Evolutionary conservation across 2,329 filamentous ascomycete genomes (phyloP).

Genomic region (Exophiala bonariae): DNA sequence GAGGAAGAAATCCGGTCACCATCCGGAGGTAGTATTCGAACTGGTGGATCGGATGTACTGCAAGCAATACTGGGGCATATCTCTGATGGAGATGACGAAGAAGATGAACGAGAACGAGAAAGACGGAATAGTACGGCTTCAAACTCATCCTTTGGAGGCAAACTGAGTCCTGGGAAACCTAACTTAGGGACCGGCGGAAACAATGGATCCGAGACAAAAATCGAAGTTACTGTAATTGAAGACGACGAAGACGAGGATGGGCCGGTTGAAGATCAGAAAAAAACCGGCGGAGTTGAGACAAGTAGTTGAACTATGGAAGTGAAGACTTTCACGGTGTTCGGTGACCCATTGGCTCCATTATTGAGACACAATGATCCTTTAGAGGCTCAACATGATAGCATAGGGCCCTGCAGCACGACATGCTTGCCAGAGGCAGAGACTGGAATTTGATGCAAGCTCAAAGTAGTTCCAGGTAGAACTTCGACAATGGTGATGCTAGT

Average conservation of each 20-base stretch:
- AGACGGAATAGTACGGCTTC: not conserved
- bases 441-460: too few species aligned
- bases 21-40: constrained; percentile 26
- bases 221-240: constrained; percentile 1
- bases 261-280: not conserved
- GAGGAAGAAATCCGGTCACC: constrained; percentile 20
- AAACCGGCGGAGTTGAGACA: constrained; percentile 1
- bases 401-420: too few species aligned
- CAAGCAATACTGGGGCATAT: constrained; percentile 26
- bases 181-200: not conserved
- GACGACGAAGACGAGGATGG: constrained; percentile 3
- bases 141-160: not conserved
- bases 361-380: too few species aligned
- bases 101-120: not conserved
- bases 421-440: too few species aligned
- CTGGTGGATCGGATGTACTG: constrained; percentile 23
- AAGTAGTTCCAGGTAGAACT: too few species aligned
- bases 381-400: too few species aligned
- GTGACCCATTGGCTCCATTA: too few species aligned
- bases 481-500: too few species aligned
- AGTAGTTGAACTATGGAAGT: not conserved
- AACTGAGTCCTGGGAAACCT: not conserved
- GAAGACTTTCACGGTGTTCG: too few species aligned
- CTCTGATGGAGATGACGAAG: constrained; percentile 14
- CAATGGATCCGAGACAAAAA: not conserved